Conservation (phyloP, 2,329 filamentous ascomycete species). For the Verticillium klebahnii region DNA sequence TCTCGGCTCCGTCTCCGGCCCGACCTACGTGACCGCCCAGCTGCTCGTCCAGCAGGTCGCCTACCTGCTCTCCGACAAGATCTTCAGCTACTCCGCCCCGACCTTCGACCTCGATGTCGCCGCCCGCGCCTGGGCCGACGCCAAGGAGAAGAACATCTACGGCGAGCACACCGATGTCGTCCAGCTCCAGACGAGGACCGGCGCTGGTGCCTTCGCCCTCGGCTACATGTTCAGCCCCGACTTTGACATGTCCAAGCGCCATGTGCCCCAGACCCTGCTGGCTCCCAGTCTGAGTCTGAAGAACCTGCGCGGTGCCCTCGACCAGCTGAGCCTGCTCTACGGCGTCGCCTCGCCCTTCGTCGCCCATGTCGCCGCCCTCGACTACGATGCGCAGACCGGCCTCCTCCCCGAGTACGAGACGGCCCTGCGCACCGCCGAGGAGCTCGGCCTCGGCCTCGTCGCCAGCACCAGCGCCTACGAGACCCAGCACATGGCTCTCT, state of each 20-base stretch:
- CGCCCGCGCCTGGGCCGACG: constrained; percentile 69
- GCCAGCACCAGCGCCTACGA: constrained; percentile 85
- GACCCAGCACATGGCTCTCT: constrained; percentile 91
- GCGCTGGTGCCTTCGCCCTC: constrained; percentile 85
- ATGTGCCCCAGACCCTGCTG: constrained; percentile 86
- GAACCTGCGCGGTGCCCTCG: constrained; percentile 76
- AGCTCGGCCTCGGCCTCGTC: constrained; percentile 82
- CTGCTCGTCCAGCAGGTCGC: constrained; percentile 93
- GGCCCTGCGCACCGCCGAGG: constrained; percentile 77
- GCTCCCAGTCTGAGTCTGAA: constrained; percentile 79
- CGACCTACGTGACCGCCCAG: constrained; percentile 91
- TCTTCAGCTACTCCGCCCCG: constrained; percentile 94
- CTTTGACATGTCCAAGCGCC: constrained; percentile 85
- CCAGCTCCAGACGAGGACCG: constrained; percentile 78
- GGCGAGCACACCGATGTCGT: constrained; percentile 75
- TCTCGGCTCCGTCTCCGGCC: constrained; percentile 66
- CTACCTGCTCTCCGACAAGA: constrained; percentile 91
- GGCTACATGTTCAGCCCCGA: constrained; percentile 98
- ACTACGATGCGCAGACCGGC: constrained; percentile 67
- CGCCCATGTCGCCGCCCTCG: constrained; percentile 84
- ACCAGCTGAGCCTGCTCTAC: constrained; percentile 89
- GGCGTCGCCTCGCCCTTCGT: constrained; percentile 89
- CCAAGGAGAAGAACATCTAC: constrained; percentile 72
- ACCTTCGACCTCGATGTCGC: constrained; percentile 87
- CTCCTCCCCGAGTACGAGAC: constrained; percentile 85